Conservation (phyloP, 2,329 filamentous ascomycete genomes). For the Emydomyces testavorans region DNA sequence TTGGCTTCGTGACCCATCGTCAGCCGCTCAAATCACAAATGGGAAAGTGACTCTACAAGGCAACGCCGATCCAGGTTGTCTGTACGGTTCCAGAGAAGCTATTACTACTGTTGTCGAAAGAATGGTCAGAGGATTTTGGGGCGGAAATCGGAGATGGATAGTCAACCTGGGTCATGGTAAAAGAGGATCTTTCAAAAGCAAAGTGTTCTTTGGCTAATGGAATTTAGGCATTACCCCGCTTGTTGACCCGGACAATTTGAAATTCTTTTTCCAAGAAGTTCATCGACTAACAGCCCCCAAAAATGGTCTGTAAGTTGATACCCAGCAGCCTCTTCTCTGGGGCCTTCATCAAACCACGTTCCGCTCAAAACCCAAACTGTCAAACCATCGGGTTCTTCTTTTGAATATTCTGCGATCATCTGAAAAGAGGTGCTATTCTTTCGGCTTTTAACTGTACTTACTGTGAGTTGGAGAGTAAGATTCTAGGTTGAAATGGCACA, state of each 20-base stretch:
- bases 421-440: too few relatives aligned
- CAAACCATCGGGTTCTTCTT: too few relatives aligned
- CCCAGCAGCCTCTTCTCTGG: too few relatives aligned
- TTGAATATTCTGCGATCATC: too few relatives aligned
- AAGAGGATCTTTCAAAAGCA: conserved; percentile 22
- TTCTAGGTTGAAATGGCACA: too few relatives aligned
- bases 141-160: conserved; percentile 86
- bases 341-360: too few relatives aligned
- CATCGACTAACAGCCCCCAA: conserved; percentile 47
- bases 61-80: conserved; percentile 84
- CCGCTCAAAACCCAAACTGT: too few relatives aligned
- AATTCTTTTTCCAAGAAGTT: conserved; percentile 87
- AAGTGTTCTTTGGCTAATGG: conserved; percentile 14
- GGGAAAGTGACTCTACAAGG: conserved; percentile 77
- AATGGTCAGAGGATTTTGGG: conserved; percentile 77
- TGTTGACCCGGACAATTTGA: conserved; percentile 85
- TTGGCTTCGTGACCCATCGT: conserved; percentile 81
- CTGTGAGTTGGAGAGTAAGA: too few relatives aligned
- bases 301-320: too few relatives aligned
- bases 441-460: too few relatives aligned
- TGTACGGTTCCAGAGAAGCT: conserved; percentile 71
- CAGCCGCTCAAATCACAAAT: conserved; percentile 69
- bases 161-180: conserved; percentile 89
- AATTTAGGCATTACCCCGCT: conserved; percentile 74
- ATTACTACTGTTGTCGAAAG: conserved; percentile 73